A percentile compares a stretch with the other conserved stretches of the same genome.
Conservation (phyloP, 2,329 filamentous ascomycete genomes). For the Elsinoe fawcettii region DNA sequence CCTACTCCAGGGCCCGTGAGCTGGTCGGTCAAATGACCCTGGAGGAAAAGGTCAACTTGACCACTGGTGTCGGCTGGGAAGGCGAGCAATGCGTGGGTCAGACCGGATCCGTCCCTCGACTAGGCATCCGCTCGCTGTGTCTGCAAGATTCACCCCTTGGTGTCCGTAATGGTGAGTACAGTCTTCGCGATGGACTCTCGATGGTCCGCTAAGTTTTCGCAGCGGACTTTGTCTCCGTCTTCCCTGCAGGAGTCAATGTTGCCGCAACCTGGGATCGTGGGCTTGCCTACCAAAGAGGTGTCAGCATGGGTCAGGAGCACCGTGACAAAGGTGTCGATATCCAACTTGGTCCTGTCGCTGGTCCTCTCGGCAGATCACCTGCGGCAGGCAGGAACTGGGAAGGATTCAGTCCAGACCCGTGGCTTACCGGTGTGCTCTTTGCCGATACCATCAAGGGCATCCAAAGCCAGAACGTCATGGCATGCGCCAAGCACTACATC, state of each 20-base stretch:
- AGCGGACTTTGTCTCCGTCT: constrained; percentile 25
- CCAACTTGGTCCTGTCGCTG: constrained; percentile 38
- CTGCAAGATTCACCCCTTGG: constrained; percentile 32
- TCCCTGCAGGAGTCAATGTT: constrained; percentile 29
- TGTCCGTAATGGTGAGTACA: constrained; percentile 21
- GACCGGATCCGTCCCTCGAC: constrained; percentile 28
- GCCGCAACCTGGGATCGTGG: constrained; percentile 31
- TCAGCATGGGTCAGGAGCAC: constrained; percentile 29
- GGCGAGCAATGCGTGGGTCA: constrained; percentile 29
- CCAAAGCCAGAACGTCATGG: constrained; percentile 36
- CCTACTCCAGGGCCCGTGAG: constrained; percentile 27
- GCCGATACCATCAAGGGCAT: constrained; percentile 34
- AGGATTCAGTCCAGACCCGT: constrained; percentile 34
- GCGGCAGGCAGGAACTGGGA: constrained; percentile 40
- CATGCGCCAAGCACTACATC: constrained; percentile 47
- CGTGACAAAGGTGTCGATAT: constrained; percentile 34
- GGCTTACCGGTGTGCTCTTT: constrained; percentile 37
- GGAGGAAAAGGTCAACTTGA: constrained; percentile 31
- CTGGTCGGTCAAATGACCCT: constrained; percentile 30
- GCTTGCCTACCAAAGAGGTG: constrained; percentile 38
- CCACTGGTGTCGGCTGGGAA: constrained; percentile 24
- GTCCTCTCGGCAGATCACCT: constrained; percentile 37
- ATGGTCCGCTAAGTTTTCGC: not conserved
- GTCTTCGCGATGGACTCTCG: no score
- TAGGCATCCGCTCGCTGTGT: constrained; percentile 32